Conservation (phyloP, 2,329 filamentous ascomycete genomes). For the Stemphylium beticola region DNA sequence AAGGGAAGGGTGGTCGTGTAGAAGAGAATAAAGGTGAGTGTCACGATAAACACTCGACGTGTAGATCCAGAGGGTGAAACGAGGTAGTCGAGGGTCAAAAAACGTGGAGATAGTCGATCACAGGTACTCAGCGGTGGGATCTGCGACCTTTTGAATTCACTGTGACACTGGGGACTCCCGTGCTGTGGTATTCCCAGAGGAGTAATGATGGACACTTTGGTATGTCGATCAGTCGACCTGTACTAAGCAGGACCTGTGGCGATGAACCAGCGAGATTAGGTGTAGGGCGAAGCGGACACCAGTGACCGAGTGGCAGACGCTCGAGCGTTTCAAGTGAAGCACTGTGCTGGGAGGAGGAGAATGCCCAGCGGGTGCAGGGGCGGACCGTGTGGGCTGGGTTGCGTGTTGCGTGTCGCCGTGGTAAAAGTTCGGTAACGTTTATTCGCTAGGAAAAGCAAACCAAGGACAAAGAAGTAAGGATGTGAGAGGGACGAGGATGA, state of each 20-base stretch:
- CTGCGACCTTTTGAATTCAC: constrained; percentile 54
- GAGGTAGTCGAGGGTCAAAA: constrained; percentile 43
- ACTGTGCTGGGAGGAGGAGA: constrained; percentile 42
- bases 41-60: constrained; percentile 30
- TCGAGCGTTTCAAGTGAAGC: constrained; percentile 48
- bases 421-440: constrained; percentile 31
- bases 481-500: constrained; percentile 36
- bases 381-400: constrained; percentile 31
- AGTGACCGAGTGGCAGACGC: constrained; percentile 43
- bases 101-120: constrained; percentile 59
- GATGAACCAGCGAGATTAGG: constrained; percentile 47
- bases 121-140: constrained; percentile 55
- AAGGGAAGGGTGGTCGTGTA: constrained; percentile 15
- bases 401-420: constrained; percentile 35
- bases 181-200: constrained; percentile 38
- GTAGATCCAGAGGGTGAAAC: constrained; percentile 43
- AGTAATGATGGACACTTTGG: constrained; percentile 46
- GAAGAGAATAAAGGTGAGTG: constrained; percentile 35
- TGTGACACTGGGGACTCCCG: constrained; percentile 46
- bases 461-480: constrained; percentile 47
- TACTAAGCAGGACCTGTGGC: constrained; percentile 46
- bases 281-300: constrained; percentile 35
- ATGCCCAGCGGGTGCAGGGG: constrained; percentile 36
- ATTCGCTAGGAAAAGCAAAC: constrained; percentile 29
- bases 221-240: constrained; percentile 47